phyloP scores from a whole-genome alignment of 148 eudicot species.

The Spergularia marina region DNA sequence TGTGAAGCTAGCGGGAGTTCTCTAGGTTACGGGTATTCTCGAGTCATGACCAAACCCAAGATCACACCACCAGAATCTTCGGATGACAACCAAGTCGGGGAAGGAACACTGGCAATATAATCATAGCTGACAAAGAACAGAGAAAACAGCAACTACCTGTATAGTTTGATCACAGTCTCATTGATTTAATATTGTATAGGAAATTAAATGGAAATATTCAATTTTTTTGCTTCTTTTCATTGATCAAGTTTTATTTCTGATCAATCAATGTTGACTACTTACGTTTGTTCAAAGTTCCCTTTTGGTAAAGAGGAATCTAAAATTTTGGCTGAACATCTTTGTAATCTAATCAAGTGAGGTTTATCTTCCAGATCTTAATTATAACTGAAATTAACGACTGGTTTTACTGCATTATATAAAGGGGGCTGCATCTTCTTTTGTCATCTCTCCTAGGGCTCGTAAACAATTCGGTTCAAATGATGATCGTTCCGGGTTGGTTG shows the following conservation, averaged over 20 bases:
- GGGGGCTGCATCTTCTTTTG: too few relatives aligned
- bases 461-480: too few relatives aligned
- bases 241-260: slow-evolving; percentile 26
- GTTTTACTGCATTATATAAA: too few relatives aligned
- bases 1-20: slow-evolving; percentile 91
- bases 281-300: slow-evolving; percentile 12
- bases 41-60: slow-evolving; percentile 69
- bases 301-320: slow-evolving; percentile 7
- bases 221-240: slow-evolving; percentile 14
- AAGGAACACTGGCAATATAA: slow-evolving; percentile 71
- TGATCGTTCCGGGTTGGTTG: too few relatives aligned
- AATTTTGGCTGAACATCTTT: slow-evolving; percentile 22
- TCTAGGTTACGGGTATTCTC: slow-evolving; percentile 85
- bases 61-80: slow-evolving; percentile 47
- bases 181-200: slow-evolving; percentile 27
- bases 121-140: neutral
- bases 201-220: neutral
- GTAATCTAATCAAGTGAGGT: too few relatives aligned
- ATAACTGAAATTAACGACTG: too few relatives aligned
- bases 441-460: too few relatives aligned
- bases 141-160: slow-evolving; percentile 6
- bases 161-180: slow-evolving; percentile 19
- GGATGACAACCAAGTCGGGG: slow-evolving; percentile 58
- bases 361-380: too few relatives aligned
- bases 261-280: slow-evolving; percentile 20